Conservation (phyloP, 306 rosid species). For the Sindora glabra region DNA sequence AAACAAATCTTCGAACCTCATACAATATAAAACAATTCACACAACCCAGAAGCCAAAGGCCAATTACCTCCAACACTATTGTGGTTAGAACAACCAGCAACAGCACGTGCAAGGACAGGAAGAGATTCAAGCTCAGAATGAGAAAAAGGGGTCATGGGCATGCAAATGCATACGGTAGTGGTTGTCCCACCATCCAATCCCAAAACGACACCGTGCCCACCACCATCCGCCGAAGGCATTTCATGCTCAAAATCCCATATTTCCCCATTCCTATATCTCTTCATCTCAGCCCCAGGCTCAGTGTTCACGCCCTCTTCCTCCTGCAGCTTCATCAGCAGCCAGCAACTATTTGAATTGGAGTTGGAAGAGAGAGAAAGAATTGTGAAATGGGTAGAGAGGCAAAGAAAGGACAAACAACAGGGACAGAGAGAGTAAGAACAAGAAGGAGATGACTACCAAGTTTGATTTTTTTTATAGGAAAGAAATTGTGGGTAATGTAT, state of each 20-base stretch:
- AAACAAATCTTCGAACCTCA: too few relatives aligned
- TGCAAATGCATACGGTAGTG: slow-evolving; percentile 79
- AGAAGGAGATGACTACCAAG: not conserved
- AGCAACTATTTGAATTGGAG: too few relatives aligned
- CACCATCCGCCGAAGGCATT: slow-evolving; percentile 31
- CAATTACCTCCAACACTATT: slow-evolving; percentile 81
- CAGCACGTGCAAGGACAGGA: slow-evolving; percentile 69
- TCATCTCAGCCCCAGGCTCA: slow-evolving; percentile 42
- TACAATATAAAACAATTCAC: too few relatives aligned
- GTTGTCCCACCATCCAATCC: slow-evolving; percentile 92
- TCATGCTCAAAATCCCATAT: slow-evolving; percentile 78
- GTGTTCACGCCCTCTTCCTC: not conserved
- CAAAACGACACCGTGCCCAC: slow-evolving; percentile 46
- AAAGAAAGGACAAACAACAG: slow-evolving; percentile 6
- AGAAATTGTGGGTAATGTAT: not conserved
- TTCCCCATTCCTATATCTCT: slow-evolving; percentile 64
- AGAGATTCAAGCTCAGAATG: slow-evolving; percentile 48
- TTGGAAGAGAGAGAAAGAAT: not conserved
- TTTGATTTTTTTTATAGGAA: not conserved
- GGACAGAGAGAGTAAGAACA: slow-evolving; percentile 12
- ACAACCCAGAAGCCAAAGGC: not conserved
- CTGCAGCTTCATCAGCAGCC: slow-evolving; percentile 26
- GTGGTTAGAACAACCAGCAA: slow-evolving; percentile 91
- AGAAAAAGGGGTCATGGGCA: slow-evolving; percentile 45
- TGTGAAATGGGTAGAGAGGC: slow-evolving; percentile 2